Conservation (phyloP, 2,329 filamentous ascomycete genomes). For the Albifimbria verrucaria region DNA sequence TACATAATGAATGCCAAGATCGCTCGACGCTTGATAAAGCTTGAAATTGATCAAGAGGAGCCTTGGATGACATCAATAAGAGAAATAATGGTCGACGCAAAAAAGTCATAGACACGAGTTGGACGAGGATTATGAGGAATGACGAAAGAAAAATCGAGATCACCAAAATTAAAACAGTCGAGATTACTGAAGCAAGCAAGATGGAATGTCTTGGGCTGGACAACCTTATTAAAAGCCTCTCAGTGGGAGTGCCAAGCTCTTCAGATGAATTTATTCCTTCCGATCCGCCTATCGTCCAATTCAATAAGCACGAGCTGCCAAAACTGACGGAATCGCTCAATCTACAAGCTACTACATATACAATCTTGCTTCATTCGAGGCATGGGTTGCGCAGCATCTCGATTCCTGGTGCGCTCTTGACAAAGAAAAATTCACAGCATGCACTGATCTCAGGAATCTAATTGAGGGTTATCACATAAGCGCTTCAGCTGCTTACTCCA, state of each 20-base stretch:
- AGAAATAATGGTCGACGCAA: background rate
- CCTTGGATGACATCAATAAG: conserved; percentile 8
- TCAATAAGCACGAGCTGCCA: background rate
- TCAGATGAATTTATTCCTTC: background rate
- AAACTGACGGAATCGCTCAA: background rate
- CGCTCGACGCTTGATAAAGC: conserved; percentile 37
- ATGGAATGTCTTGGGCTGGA: background rate
- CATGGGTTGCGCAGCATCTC: conserved; percentile 43
- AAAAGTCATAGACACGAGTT: background rate
- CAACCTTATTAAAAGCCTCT: background rate
- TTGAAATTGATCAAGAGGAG: conserved; percentile 16
- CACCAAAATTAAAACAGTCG: background rate
- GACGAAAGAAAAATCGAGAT: background rate
- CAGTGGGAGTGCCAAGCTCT: too few relatives aligned
- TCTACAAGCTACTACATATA: conserved; percentile 31
- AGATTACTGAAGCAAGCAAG: background rate
- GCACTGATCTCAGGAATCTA: conserved; percentile 27
- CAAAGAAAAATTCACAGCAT: conserved; percentile 16
- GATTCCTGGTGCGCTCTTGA: conserved; percentile 29
- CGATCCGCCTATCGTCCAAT: background rate
- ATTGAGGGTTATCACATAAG: conserved; percentile 25
- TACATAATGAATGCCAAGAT: conserved; percentile 44
- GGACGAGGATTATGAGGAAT: background rate
- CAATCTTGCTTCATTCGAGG: conserved; percentile 39
- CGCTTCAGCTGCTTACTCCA: conserved; percentile 28